Evolutionary conservation across 345 rosid genomes (phyloP).

Genomic region (Acer yangbiense): DNA sequence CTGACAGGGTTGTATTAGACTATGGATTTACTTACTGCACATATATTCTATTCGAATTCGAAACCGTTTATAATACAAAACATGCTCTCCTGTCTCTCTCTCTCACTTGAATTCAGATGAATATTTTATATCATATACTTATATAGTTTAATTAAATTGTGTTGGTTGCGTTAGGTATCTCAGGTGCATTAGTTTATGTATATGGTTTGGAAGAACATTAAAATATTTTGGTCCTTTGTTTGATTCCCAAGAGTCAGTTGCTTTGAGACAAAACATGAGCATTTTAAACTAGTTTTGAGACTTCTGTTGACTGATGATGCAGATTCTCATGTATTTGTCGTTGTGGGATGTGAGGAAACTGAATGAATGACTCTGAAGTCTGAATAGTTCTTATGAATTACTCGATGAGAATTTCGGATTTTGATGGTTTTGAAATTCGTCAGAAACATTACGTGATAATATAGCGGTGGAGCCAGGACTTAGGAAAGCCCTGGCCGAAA

Average conservation of each 20-base stretch:
- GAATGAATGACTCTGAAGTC: not conserved
- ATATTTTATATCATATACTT: not conserved
- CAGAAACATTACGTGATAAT: too few relatives aligned
- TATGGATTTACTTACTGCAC: not conserved
- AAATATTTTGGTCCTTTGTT: not conserved
- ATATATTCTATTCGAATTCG: not conserved
- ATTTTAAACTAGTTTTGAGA: not conserved
- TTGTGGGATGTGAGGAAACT: not conserved
- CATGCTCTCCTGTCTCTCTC: not conserved
- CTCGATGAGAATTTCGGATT: not conserved
- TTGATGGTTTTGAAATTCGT: not conserved
- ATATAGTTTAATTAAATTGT: not conserved
- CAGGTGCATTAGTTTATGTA: not conserved
- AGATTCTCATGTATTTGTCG: not conserved
- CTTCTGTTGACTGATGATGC: not conserved
- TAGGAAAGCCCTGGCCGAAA: too few relatives aligned
- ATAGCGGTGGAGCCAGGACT: too few relatives aligned
- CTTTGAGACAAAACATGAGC: not conserved
- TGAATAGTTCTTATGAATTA: too few relatives aligned
- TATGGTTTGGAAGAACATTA: not conserved
- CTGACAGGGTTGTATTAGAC: not conserved
- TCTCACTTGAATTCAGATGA: not conserved
- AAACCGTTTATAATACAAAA: not conserved
- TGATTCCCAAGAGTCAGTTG: not conserved
- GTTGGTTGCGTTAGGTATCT: not conserved